phyloP scores from a whole-genome alignment of 306 rosid species.

The Clitoria ternatea region DNA sequence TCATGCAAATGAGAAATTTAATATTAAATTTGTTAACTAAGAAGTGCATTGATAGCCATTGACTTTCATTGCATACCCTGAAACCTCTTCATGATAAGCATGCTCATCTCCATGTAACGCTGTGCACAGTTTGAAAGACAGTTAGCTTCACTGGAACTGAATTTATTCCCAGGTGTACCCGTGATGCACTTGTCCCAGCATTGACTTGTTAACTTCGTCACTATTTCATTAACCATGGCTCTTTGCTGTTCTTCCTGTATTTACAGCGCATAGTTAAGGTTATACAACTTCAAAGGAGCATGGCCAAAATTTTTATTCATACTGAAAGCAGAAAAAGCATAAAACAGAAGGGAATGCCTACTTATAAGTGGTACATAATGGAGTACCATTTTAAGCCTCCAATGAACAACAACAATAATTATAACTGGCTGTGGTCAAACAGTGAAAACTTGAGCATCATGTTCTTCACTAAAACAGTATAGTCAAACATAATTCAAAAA shows the following conservation, averaged over 20 bases:
- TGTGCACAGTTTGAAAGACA: constrained; percentile 84
- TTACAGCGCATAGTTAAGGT: background rate
- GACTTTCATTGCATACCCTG: constrained; percentile 60
- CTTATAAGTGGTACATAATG: background rate
- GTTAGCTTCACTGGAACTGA: constrained; percentile 70
- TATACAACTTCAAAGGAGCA: background rate
- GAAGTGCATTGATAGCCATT: background rate
- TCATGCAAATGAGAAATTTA: background rate
- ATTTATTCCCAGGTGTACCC: constrained; percentile 75
- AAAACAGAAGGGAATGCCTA: background rate
- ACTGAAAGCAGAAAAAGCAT: background rate
- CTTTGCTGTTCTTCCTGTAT: constrained; percentile 82
- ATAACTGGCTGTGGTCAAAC: background rate
- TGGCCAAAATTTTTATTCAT: background rate
- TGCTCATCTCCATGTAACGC: constrained; percentile 72
- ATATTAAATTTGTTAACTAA: background rate
- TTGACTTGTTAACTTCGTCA: constrained; percentile 70
- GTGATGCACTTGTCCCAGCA: constrained; percentile 97
- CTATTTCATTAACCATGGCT: constrained; percentile 77
- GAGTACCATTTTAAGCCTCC: background rate
- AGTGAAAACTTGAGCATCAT: background rate
- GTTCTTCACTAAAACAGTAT: background rate
- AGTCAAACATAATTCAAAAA: background rate
- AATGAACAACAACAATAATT: background rate
- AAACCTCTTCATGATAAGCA: constrained; percentile 67